phyloP scores from a whole-genome alignment of 2,329 filamentous ascomycete species.

The Cladorrhinum sp. region DNA sequence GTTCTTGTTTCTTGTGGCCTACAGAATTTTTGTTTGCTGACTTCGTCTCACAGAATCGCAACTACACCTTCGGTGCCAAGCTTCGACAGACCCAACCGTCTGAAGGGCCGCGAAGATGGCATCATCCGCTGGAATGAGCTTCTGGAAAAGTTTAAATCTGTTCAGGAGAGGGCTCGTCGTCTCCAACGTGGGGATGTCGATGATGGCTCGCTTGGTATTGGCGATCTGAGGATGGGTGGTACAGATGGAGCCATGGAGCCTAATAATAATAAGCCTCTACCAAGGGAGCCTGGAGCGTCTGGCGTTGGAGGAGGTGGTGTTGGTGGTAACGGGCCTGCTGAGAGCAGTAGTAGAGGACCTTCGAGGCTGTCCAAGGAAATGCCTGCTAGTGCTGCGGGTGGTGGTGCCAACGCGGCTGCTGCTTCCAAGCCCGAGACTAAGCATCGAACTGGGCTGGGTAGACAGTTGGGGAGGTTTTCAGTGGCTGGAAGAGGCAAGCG shows the following conservation, averaged over 20 bases:
- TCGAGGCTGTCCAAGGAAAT: neutral
- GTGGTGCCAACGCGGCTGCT: conserved; percentile 46
- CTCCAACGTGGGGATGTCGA: conserved; percentile 57
- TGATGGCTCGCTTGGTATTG: conserved; percentile 41
- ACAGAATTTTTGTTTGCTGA: conserved; percentile 16
- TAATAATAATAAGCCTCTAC: neutral
- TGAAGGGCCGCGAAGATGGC: conserved; percentile 79
- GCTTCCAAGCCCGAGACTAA: conserved; percentile 43
- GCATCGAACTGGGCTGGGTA: conserved; percentile 61
- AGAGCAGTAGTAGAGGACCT: neutral
- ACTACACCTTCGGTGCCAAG: conserved; percentile 50
- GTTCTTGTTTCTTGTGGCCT: conserved; percentile 29
- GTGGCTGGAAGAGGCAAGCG: conserved; percentile 63
- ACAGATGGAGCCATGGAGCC: conserved; percentile 26
- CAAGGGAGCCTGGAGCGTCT: neutral
- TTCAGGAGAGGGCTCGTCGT: conserved; percentile 81
- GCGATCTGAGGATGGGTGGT: conserved; percentile 42
- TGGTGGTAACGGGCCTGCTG: neutral
- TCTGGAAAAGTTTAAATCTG: conserved; percentile 87
- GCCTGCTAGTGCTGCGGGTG: neutral
- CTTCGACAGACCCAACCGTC: conserved; percentile 71
- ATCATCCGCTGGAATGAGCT: conserved; percentile 89
- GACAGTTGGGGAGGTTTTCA: conserved; percentile 68
- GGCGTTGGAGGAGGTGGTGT: conserved; percentile 2
- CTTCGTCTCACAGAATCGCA: conserved; percentile 40